These are phyloP conservation scores for Leishmania aethiopica DNA, from an alignment of 208 protist species.

Conservation along the genomic window DNA sequence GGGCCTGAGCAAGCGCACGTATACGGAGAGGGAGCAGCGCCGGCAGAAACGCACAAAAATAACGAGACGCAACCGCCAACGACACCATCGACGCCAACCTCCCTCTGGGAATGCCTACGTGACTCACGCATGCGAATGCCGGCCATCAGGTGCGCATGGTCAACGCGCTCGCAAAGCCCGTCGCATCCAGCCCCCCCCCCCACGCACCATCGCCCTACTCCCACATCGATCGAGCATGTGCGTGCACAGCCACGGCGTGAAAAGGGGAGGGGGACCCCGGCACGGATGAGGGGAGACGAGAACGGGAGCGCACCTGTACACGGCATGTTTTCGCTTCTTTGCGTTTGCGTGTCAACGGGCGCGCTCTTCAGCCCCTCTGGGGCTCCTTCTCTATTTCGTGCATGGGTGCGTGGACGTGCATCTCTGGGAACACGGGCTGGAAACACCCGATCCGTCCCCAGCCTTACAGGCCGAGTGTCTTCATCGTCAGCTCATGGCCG, in stretches of 20 bases:
- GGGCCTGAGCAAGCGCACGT: not conserved
- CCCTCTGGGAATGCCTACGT: not conserved
- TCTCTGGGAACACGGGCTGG: not conserved
- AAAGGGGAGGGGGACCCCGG: not conserved
- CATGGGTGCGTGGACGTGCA: not conserved
- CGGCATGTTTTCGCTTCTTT: not conserved
- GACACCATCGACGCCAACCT: not conserved
- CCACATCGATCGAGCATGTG: not conserved
- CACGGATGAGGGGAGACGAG: not conserved
- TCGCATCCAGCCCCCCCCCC: not conserved
- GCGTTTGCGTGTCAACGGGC: not conserved
- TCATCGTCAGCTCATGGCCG: slow-evolving; percentile 86
- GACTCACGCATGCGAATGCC: not conserved
- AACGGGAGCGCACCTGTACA: not conserved
- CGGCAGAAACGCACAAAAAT: not conserved
- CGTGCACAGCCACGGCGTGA: not conserved
- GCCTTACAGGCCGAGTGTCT: slow-evolving; percentile 64
- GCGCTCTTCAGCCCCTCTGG: not conserved
- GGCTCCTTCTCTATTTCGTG: not conserved
- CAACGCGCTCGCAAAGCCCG: not conserved
- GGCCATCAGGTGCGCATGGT: not conserved
- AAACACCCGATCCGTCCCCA: not conserved
- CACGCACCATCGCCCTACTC: not conserved
- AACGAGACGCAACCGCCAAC: not conserved
- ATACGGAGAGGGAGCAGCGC: not conserved